Base-by-base conservation (phyloP, 2,329 filamentous ascomycete species). In the Penicillium sp. region DNA sequence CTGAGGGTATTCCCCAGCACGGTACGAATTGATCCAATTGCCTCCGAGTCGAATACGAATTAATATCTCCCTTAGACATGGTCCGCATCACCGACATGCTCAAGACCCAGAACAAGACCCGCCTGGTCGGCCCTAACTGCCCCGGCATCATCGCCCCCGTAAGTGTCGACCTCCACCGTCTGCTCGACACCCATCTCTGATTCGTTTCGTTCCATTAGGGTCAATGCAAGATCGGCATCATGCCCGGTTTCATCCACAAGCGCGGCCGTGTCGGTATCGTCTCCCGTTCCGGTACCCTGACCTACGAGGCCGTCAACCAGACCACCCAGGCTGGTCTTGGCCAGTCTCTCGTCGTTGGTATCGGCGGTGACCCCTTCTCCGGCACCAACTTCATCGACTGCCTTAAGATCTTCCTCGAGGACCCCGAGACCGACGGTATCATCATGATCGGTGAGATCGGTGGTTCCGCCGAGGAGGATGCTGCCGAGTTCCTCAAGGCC, bases 361-460 rank as follows among this genome's bases (percentile, higher is more conserved):
- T 99, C 72, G 95, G 95, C 66, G 95, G 95, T 82, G 95, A 99
- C 82, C 95, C 95, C 71, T 99, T 99, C 86, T 94, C 90, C 73
- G 95, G 95, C 71, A 98, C 95, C 81, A 98, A 96, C 87, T 99
- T 98, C 85, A 98, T 99, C 81, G 95, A 99, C 86, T 97, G 94
- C 85, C 85, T 99, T 71, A 90, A 91, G 76, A 92, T 98, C 76
- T 99, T 99, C 87, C 87, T 96, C 71, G 85, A 96, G 79, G 95
- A 99, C 78, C 85, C 89, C 77, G 92, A 96, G 83, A 99, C 95
- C 40, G 95, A 99, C 77, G 95, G 95, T 76, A 97, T 99, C 82
- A 97, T 99, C 83, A 97, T 99, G 95, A 98, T 99, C 78, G 95
- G 95, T 76, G 95, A 98, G 84, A 98, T 99, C 77, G 95, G 95